Evolutionary conservation across 169 alveolate species (phyloP).

Genomic region (Cryptosporidium canis): DNA sequence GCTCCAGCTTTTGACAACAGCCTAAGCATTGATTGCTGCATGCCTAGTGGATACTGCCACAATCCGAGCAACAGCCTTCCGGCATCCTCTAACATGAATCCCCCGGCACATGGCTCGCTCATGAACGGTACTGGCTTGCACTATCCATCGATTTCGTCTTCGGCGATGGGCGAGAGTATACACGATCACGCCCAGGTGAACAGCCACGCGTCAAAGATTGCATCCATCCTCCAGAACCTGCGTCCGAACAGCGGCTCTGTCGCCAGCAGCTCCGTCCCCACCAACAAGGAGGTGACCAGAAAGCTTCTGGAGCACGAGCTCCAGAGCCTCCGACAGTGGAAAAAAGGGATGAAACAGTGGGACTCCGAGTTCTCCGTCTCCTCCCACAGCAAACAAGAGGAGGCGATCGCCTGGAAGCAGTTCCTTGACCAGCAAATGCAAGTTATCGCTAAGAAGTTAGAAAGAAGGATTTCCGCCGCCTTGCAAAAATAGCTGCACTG

Average conservation of each 20-base stretch:
- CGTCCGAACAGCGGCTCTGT: conserved; percentile 65
- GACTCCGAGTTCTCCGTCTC: conserved; percentile 44
- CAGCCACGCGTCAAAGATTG: background rate
- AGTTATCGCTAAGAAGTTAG: conserved; percentile 60
- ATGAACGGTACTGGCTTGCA: background rate
- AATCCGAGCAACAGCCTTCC: background rate
- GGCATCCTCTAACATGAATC: background rate
- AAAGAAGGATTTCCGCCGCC: conserved; percentile 62
- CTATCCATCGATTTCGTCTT: background rate
- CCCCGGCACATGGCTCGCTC: background rate
- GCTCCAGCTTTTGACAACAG: background rate
- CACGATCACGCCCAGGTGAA: background rate
- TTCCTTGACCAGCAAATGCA: conserved; percentile 66
- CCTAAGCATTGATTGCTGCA: background rate
- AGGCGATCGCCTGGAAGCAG: conserved; percentile 64
- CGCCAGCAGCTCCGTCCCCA: background rate
- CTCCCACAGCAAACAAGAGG: conserved; percentile 41
- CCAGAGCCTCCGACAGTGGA: conserved; percentile 58
- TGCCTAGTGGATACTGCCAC: background rate
- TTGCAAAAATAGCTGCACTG: conserved; percentile 18
- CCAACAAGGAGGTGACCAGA: conserved; percentile 20
- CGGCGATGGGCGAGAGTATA: background rate
- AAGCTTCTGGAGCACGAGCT: conserved; percentile 54
- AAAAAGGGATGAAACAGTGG: conserved; percentile 71
- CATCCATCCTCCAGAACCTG: background rate